Evolutionary conservation across 2,329 filamentous ascomycete genomes (phyloP).

Genomic region (Dothideomycetes sp.): DNA sequence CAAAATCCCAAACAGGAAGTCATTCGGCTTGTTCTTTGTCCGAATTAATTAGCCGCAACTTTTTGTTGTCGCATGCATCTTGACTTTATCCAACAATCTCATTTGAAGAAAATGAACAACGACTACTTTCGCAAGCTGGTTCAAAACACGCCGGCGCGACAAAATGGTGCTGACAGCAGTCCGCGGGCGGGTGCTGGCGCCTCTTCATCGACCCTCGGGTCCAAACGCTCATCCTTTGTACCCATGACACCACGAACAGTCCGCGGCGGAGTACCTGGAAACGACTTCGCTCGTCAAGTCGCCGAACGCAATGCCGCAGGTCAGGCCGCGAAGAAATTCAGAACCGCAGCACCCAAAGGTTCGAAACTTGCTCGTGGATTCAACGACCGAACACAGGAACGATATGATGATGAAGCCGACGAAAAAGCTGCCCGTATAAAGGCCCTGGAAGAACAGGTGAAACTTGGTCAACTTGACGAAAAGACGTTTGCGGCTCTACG

Average conservation of each 20-base stretch:
- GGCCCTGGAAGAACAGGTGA: conserved; percentile 71
- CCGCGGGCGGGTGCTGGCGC: conserved; percentile 28
- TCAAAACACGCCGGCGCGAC: conserved; percentile 42
- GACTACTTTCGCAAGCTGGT: conserved; percentile 82
- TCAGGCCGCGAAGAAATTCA: conserved; percentile 62
- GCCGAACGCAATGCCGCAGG: conserved; percentile 55
- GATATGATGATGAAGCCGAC: conserved; percentile 44
- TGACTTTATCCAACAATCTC: background rate
- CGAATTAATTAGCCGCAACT: too few species aligned
- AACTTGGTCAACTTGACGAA: conserved; percentile 74
- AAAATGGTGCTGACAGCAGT: conserved; percentile 25
- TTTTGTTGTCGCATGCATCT: conserved; percentile 4
- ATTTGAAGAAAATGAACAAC: conserved; percentile 66
- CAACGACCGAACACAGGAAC: conserved; percentile 64
- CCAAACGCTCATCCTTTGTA: conserved; percentile 41
- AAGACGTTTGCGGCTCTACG: conserved; percentile 67
- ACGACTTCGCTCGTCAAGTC: conserved; percentile 76
- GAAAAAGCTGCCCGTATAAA: conserved; percentile 59
- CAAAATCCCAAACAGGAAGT: too few species aligned
- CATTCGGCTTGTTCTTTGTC: too few species aligned
- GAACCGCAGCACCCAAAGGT: conserved; percentile 68
- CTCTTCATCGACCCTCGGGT: conserved; percentile 22
- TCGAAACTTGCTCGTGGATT: conserved; percentile 73
- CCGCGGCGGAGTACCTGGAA: conserved; percentile 39
- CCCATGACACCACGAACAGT: conserved; percentile 86